Base-by-base conservation (phyloP, 2,329 filamentous ascomycete species). In the Alternaria alternata region DNA sequence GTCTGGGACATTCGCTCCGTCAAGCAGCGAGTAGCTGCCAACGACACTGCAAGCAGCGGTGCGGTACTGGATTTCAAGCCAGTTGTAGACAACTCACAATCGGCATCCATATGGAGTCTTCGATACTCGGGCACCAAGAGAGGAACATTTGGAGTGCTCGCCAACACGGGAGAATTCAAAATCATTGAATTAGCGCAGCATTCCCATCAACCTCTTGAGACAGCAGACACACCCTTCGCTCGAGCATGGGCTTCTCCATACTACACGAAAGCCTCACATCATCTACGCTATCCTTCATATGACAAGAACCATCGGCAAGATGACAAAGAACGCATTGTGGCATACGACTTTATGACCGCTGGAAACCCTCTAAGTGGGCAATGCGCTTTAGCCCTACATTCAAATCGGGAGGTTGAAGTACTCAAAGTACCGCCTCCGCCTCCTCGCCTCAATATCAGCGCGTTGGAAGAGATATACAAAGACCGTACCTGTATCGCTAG, bases 1-100 rank as follows among this genome's bases (percentile, higher is more conserved):
- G 84, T 94, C 32, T 94, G 91, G 91, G 91, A 94, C 73, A 87
- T 89, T 26, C 88, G 91, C 6, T 83, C 80, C 69, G 76, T 76
- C 26, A 72, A 72, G 57, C 67, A 76, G 67, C 62, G 72, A 41
- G 62, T 61, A 59, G 62, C 59, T 26, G 52, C 71, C 56, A 62
- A 67, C 54, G 85, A 86, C 14, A 71, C 89, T 16, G 85, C 87
- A 0, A 90, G 87, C 18, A 73, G 61, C 30, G 82, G 81, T 7
- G 80, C 86, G 18, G 84, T 87, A 1, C 77, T 89, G n/a, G 86
- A 88, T 54, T 81, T 88, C 57, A 81, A 81, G 56, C 84, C 85
- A 53, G 82, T 85, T 1, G 81, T 88, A 14, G 81, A 85, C 51
- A 81, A 80, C 47, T 76, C 75, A 32, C 74, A 81, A 0, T 81